phyloP scores from a whole-genome alignment of 2,329 filamentous ascomycete genomes.

The Aspergillus fructus region DNA sequence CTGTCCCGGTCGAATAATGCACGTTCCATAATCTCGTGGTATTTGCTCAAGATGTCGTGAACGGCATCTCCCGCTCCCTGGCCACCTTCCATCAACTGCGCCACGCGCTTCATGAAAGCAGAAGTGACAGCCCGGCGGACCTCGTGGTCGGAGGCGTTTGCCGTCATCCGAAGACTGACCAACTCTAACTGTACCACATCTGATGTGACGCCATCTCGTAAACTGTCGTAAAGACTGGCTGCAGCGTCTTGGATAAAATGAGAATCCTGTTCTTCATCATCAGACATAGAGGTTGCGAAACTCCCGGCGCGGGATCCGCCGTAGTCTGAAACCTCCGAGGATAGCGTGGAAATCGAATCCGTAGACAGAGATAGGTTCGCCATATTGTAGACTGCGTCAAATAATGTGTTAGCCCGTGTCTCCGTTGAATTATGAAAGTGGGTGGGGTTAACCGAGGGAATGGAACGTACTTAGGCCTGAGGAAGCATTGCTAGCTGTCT shows the following conservation, averaged over 20 bases:
- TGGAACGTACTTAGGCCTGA: conserved; percentile 37
- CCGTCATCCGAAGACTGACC: conserved; percentile 85
- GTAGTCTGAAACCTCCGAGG: conserved; percentile 53
- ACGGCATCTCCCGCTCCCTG: conserved; percentile 66
- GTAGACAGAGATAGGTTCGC: conserved; percentile 46
- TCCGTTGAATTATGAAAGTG: not conserved
- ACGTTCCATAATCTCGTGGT: conserved; percentile 61
- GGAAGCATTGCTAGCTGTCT: conserved; percentile 61
- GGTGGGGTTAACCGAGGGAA: not conserved
- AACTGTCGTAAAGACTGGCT: conserved; percentile 78
- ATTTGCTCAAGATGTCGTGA: conserved; percentile 61
- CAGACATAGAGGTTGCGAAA: conserved; percentile 71
- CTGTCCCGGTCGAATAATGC: conserved; percentile 58
- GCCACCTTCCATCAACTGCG: conserved; percentile 62
- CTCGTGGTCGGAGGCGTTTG: conserved; percentile 84
- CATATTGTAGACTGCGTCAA: conserved; percentile 50
- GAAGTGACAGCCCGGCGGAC: conserved; percentile 83
- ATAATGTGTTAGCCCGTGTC: not conserved
- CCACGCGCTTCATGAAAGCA: conserved; percentile 79
- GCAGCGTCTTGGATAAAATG: conserved; percentile 87
- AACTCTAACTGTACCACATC: conserved; percentile 94
- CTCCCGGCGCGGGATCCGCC: conserved; percentile 64
- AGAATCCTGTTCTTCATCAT: conserved; percentile 57
- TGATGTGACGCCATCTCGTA: conserved; percentile 68
- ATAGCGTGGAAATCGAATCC: conserved; percentile 64